These are phyloP conservation scores for Neurospora sp. DNA, from an alignment of 495 filamentous ascomycete species.

Conservation along the genomic window DNA sequence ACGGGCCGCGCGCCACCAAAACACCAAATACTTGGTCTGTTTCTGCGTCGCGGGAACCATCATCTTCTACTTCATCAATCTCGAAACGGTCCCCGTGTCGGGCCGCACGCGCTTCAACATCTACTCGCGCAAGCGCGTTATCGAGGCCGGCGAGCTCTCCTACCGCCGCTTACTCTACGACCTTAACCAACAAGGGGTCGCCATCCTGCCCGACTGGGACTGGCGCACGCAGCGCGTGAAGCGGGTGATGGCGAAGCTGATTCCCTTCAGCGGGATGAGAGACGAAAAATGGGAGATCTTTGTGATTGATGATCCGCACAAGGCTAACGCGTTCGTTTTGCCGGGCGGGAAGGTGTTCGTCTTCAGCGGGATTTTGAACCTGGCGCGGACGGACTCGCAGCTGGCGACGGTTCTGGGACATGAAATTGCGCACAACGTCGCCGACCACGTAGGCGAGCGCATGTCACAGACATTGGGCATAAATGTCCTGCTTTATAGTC, in stretches of 20 bases:
- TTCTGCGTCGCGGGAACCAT: conserved; percentile 27
- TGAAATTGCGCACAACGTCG: conserved; percentile 89
- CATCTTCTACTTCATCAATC: conserved; percentile 58
- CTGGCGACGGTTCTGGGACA: conserved; percentile 81
- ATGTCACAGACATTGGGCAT: conserved; percentile 55
- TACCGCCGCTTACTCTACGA: conserved; percentile 43
- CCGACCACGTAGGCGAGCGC: conserved; percentile 67
- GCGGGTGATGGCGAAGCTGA: conserved; percentile 58
- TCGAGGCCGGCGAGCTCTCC: conserved; percentile 39
- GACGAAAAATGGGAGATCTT: conserved; percentile 68
- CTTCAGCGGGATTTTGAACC: conserved; percentile 68
- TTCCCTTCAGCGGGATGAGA: conserved; percentile 54
- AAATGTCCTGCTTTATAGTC: conserved; percentile 39
- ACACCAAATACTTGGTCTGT: conserved; percentile 22
- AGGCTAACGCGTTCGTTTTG: conserved; percentile 77
- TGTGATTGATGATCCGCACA: conserved; percentile 61
- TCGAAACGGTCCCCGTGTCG: conserved; percentile 72
- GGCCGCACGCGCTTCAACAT: conserved; percentile 78
- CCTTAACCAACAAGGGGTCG: conserved; percentile 20
- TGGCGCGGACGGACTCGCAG: conserved; percentile 62
- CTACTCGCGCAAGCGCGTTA: conserved; percentile 46
- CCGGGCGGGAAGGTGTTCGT: conserved; percentile 94
- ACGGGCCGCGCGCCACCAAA: conserved; percentile 16
- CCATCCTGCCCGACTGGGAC: conserved; percentile 34
- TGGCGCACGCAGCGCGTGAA: conserved; percentile 40